Evolutionary conservation across 495 filamentous ascomycete species (phyloP), one percentile per base, ranked within the genome.

Genomic region (Xylaria acuta): DNA sequence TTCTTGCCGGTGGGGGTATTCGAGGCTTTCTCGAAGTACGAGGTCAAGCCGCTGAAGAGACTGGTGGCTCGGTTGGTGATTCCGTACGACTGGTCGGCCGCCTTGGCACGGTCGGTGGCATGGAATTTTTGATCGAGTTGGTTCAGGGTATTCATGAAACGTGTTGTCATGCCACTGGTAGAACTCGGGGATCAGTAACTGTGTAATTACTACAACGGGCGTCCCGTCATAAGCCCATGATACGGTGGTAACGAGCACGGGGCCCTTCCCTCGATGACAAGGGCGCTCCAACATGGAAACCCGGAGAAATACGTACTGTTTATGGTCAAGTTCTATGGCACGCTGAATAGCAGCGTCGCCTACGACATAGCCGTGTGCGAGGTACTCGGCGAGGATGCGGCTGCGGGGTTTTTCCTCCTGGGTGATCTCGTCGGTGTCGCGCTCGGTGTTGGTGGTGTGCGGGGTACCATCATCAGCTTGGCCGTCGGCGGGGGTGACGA

Each of bases 331-430:
- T 6, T 90, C 87, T 77, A 99, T 94, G 69, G 93, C 97, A 73
- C 86, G 88, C 79, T 97, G 90, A 62, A 98, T 87, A 5, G 92
- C 92, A n/a, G 84, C 85, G 80, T 99, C 96, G 66, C 92, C 93
- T 75, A 99, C 83, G 25, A 88, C 86, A 82, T 99, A 99, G 74
- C 96, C 96, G 75, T 97, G 93, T 5, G 95, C 95, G 36, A 99
- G 90, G 80, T 97, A 97, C 84, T 99, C 96, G 72, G 96, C 96
- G 34, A 98, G 74, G 77, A 99, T 97, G 76, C 97, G 94, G 25
- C 91, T 88, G 77, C 93, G 91, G 0, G 96, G 96, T 86, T 98
- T 98, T 82, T 97, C 94, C 78, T 99, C 96, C 78, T 98, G 96
- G 4, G 90, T 88, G 77, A 97, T 86, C 69, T 94, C 88, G 73